These are phyloP conservation scores for Aspergillus candidus DNA, from an alignment of 2,329 filamentous ascomycete species.

Conservation along the genomic window DNA sequence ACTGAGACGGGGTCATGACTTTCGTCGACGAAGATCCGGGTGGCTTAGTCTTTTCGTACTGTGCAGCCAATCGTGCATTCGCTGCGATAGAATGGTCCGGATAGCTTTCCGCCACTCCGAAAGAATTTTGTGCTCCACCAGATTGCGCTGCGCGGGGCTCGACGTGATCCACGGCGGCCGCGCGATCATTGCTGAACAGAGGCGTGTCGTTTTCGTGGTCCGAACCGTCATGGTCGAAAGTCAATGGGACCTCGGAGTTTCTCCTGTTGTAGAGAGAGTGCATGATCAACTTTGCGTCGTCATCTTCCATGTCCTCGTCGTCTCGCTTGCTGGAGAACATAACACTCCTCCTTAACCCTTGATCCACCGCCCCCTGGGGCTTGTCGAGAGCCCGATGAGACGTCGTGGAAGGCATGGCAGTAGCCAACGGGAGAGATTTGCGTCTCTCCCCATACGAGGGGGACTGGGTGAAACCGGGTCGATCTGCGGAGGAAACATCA, in stretches of 20 bases:
- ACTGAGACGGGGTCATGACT: conserved; percentile 85
- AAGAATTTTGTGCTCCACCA: no score
- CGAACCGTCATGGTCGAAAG: conserved; percentile 12
- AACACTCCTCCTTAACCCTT: conserved; percentile 27
- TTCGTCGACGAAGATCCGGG: conserved; percentile 52
- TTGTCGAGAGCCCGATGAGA: conserved; percentile 29
- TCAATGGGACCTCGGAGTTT: conserved; percentile 17
- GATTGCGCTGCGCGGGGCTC: neutral
- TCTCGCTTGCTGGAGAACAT: conserved; percentile 22
- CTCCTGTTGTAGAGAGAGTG: conserved; percentile 27
- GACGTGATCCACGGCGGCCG: conserved; percentile 9
- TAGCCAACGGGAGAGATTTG: conserved; percentile 17
- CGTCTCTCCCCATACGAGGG: conserved; percentile 13
- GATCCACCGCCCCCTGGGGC: conserved; percentile 17
- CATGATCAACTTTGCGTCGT: conserved; percentile 35
- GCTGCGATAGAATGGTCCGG: conserved; percentile 34
- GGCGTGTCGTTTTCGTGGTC: conserved; percentile 22
- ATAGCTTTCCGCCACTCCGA: conserved; percentile 6
- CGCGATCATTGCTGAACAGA: conserved; percentile 20
- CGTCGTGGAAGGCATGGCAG: conserved; percentile 22
- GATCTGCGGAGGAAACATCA: conserved; percentile 8
- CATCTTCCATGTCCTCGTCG: conserved; percentile 29
- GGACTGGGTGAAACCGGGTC: conserved; percentile 11
- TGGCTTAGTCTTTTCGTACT: conserved; percentile 37
- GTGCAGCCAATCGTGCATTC: conserved; percentile 41